Base-by-base conservation (phyloP, 1,139 yeast genomes). In the Protomyces inundatus region DNA sequence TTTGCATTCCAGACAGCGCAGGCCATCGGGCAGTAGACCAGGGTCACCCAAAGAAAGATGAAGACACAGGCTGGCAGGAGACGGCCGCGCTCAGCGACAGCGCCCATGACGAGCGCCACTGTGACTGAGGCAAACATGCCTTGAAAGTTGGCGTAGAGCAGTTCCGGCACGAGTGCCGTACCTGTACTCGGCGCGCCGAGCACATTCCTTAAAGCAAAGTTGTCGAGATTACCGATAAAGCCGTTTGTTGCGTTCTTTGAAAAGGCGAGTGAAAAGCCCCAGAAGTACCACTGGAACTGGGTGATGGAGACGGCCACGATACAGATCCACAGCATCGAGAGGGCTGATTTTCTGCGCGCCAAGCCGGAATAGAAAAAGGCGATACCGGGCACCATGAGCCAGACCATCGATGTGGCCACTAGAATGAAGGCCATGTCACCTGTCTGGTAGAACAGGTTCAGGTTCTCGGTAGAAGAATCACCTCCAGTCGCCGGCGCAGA, bases 211-310 rank as follows among this genome's bases (percentile, higher is more conserved):
- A 90, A 84, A 4, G 97, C 98, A 74, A 91, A 89, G 60, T 85
- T 81, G 70, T 84, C 84, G 70, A 93, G 77, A 74, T 91, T 85
- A 3, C 98, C 98, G 70, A 93, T 91, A 73, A 85, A 93, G 52
- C 86, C 84, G 75, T 90, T 90, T 48, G 85, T 77, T 1, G 96
- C 90, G 0, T 87, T 82, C 14, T 80, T 72, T 0, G 93, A 85
- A 71, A 93, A 90, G 2, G 98, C 95, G 57, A 93, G 77, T 0
- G 97, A 89, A 74, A 89, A 93, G 33, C 98, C 98, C 98, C 98
- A 93, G 73, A 93, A 90, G 75, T 90, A 93, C 98, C 98, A 93
- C 74, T 91, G 97, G 82, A 91, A 90, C 10, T 84, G 80, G 1
- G 90, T 91, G n/a, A 91, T 84, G 69, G 87, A 81, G 14, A 89